A percentile compares a stretch with the other conserved stretches of the same genome.
Conservation (phyloP, 2,329 filamentous ascomycete species). For the Alternaria atra region DNA sequence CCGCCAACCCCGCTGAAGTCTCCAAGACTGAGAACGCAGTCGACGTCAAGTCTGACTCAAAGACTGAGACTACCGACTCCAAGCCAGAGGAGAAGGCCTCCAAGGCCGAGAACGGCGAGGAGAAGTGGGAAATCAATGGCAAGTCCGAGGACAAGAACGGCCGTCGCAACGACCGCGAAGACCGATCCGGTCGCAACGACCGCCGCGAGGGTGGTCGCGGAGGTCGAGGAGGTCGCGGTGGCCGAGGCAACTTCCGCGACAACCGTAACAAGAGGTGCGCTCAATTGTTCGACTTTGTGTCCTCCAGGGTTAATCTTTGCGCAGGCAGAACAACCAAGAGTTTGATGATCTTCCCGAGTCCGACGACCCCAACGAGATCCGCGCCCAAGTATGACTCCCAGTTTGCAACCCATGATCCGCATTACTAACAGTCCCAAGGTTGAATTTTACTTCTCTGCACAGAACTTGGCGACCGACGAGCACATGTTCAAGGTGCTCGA, state of each 20-base stretch:
- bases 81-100: conserved; percentile 5
- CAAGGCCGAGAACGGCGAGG: conserved; percentile 22
- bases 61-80: conserved; percentile 20
- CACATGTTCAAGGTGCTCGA: conserved; percentile 83
- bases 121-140: conserved; percentile 30
- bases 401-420: not conserved
- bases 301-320: conserved; percentile 14
- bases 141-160: conserved; percentile 24
- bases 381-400: conserved; percentile 72
- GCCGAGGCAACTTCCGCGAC: conserved; percentile 30
- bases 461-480: conserved; percentile 87
- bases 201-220: conserved; percentile 19
- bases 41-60: conserved; percentile 21
- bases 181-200: conserved; percentile 18
- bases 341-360: conserved; percentile 68
- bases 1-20: conserved; percentile 30
- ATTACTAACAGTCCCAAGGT: conserved; percentile 65
- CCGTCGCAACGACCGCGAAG: conserved; percentile 26
- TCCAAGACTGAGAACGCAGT: conserved; percentile 22
- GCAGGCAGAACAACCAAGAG: conserved; percentile 41
- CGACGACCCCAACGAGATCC: conserved; percentile 81
- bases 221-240: conserved; percentile 24
- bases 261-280: conserved; percentile 29
- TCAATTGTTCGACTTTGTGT: not conserved
- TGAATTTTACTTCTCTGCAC: conserved; percentile 95